Percentiles rank a stretch among this genome's conserved stretches.
These are phyloP conservation scores for Striga hermonthica DNA, from an alignment of 305 asterid species.

Conservation along the genomic window DNA sequence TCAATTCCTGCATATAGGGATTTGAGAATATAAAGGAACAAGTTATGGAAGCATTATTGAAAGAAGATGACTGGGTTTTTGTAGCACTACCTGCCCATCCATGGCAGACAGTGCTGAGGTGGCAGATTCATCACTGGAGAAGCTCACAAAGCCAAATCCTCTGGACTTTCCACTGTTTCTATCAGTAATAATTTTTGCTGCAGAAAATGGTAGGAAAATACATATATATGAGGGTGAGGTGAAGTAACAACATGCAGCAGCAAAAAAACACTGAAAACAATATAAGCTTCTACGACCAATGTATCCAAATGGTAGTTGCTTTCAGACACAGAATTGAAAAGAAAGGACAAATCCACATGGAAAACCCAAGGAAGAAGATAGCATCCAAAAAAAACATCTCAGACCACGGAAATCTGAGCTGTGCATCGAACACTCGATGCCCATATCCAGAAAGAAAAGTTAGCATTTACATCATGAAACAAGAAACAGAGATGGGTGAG, in stretches of 20 bases:
- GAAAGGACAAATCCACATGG: too few relatives aligned
- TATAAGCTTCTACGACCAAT: background rate
- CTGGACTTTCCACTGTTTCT: slow-evolving; percentile 80
- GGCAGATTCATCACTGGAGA: slow-evolving; percentile 47
- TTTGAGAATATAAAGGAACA: background rate
- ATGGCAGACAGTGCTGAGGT: slow-evolving; percentile 63
- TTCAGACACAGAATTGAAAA: too few relatives aligned
- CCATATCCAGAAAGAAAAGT: background rate
- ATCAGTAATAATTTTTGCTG: slow-evolving; percentile 74
- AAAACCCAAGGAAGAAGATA: too few relatives aligned
- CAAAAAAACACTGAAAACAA: background rate
- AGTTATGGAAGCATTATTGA: background rate
- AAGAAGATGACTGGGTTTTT: background rate
- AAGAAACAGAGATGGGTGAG: too few relatives aligned
- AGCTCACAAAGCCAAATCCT: slow-evolving; percentile 86
- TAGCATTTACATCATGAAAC: background rate
- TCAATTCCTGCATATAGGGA: slow-evolving; percentile 40
- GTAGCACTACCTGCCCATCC: slow-evolving; percentile 57
- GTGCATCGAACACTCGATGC: background rate
- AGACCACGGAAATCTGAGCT: too few relatives aligned
- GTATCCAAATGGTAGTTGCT: too few relatives aligned
- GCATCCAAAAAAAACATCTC: too few relatives aligned
- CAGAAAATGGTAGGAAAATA: slow-evolving; percentile 1
- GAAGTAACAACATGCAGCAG: background rate
- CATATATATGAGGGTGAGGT: background rate